Evolutionary conservation across 306 rosid genomes (phyloP).

Genomic region (Lithocarpus polystachyus): DNA sequence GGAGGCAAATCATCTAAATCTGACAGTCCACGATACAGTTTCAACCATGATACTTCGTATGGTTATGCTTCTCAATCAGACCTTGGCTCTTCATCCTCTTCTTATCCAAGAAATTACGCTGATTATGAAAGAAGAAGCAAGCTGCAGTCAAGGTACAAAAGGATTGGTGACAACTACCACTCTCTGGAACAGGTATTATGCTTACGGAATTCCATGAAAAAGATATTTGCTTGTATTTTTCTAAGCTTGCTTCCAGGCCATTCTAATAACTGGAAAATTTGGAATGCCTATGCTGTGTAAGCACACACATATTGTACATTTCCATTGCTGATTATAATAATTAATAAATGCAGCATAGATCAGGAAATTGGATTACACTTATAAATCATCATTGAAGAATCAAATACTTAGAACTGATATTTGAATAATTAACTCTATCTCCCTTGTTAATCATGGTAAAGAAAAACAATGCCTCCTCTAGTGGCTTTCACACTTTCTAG

Average conservation of each 20-base stretch:
- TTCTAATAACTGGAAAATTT: background rate
- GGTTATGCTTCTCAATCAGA: background rate
- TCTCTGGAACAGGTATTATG: conserved; percentile 25
- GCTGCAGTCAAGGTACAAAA: background rate
- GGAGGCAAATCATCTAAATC: conserved; percentile 8
- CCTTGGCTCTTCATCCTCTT: background rate
- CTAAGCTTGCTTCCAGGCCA: background rate
- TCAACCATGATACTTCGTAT: background rate
- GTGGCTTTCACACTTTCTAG: background rate
- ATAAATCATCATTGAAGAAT: background rate
- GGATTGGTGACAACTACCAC: conserved; percentile 17
- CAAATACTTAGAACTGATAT: background rate
- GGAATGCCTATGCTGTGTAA: background rate
- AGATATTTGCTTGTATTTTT: background rate
- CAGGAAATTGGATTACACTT: background rate
- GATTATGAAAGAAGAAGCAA: background rate
- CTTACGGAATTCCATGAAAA: background rate
- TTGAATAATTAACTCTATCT: background rate
- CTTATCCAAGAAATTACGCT: background rate
- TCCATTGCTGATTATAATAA: background rate
- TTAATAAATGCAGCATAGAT: background rate
- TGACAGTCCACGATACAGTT: background rate
- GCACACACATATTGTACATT: background rate
- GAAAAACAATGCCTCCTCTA: background rate
- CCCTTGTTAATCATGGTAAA: background rate